Base-by-base conservation (phyloP, 2,329 filamentous ascomycete species). In the Beauveria sp. region DNA sequence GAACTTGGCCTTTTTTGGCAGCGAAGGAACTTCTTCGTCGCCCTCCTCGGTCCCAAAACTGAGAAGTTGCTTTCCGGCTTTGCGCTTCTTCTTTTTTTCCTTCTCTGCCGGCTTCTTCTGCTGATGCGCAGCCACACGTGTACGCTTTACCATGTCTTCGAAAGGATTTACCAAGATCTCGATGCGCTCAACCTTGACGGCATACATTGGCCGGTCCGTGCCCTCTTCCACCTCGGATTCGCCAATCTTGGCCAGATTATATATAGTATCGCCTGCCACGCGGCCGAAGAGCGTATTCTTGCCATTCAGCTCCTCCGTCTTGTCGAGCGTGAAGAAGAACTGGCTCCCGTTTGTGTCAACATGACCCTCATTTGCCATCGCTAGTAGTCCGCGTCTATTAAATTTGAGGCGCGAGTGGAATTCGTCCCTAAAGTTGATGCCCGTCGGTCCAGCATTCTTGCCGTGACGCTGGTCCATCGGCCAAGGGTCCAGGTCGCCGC, bases 241-340 rank as follows among this genome's bases (percentile, higher is more conserved):
- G 22, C 89, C 92, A 80, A 97, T 96, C 75, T 92, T 96, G 70
- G 92, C 87, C 69, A 99, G 74, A 72, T 97, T 97, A 77, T 96
- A 99, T 60, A 99, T 94, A 18, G 93, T 97, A 66, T 97, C 91
- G 30, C 93, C 94, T 41, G 90, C 91, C 50, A 99, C 84, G 61
- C 94, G 82, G 20, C 94, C 94, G 77, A 99, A 97, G 72, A 97
- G 77, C 0, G 94, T 97, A 73, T 97, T 97, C 75, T 90, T 91
- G 56, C 88, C 89, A 67, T 89, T 91, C 69, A 99, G 73, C 77
- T 97, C 92, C 28, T 91, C 87, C 26, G 92, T 81, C 70, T 88
- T 92, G 64, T 86, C 92, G 58, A 99, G 76, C 0, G 94, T 97
- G 64, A 99, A 87, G 78, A 99, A 99, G 80, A 97, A 97, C 74